Conservation (phyloP, 139 green algal genomes). For the Tetradesmus lagerheimii region DNA sequence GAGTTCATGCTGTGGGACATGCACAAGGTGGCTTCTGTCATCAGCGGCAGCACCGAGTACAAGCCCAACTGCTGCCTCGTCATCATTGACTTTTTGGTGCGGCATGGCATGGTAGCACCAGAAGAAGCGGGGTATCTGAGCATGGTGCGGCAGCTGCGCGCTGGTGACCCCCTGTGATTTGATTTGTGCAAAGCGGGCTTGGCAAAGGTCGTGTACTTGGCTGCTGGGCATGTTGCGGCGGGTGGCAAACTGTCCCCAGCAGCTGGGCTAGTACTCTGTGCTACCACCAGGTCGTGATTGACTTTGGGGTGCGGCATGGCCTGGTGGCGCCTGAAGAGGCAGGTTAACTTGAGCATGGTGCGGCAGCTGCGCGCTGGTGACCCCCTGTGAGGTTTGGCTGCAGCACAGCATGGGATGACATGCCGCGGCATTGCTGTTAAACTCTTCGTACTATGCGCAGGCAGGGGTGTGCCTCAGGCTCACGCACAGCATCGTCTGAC, state of each 20-base stretch:
- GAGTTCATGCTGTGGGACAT: constrained; percentile 84
- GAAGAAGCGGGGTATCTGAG: constrained; percentile 78
- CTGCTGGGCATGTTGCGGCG: too few species aligned
- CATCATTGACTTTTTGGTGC: constrained; percentile 93
- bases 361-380: constrained; percentile 43
- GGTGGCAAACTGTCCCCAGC: too few species aligned
- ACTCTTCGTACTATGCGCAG: too few species aligned
- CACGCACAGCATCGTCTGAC: too few species aligned
- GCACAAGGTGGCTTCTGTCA: constrained; percentile 68
- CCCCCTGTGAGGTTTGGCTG: neutral
- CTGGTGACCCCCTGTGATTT: neutral
- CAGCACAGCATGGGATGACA: too few species aligned
- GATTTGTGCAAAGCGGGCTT: too few species aligned
- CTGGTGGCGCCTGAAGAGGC: constrained; percentile 67
- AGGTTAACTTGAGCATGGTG: constrained; percentile 82
- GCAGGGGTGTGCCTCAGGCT: too few species aligned
- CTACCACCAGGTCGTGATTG: constrained; percentile 96
- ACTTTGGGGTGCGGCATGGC: constrained; percentile 88
- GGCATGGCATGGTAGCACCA: constrained; percentile 71
- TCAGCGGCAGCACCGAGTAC: constrained; percentile 78
- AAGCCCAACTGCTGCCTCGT: constrained; percentile 97
- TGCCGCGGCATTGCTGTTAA: too few species aligned
- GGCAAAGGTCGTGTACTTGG: too few species aligned
- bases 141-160: constrained; percentile 65
- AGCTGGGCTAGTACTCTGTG: too few species aligned